Base-by-base conservation (phyloP, 805 yeast genomes). In the Metahyphopichia silvanorum region DNA sequence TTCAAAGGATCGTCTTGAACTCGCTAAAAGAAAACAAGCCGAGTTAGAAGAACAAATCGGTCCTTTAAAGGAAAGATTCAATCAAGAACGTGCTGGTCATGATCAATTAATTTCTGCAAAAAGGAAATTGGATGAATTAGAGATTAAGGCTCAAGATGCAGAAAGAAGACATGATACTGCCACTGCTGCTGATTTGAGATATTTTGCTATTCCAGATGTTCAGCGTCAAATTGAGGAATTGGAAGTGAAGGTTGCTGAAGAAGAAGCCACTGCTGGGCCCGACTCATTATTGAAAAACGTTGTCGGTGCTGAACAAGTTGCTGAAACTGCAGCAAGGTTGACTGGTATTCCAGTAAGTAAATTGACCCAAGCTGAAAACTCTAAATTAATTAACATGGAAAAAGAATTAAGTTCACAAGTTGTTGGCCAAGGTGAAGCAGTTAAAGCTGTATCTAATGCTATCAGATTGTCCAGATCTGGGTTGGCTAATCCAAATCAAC, bases 301-400 rank as follows among this genome's bases (percentile, higher is more conserved):
- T 31, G 98, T 93, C 35, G 93, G 91, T 34, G 67, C 88, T 18
- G 96, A 88, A 38, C 86, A 86, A 35, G 89, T 89, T 49, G 86
- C 96, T n/a, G 96, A 89, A 63, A 89, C 96, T 17, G 96, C 96
- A 15, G 97, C 97, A 2, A 77, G 95, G 57, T 71, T 94, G 49
- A 91, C 98, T 2, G 98, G 98, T 57, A 91, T 93, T 39, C 98
- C 98, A 10, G 98, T 91, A 16, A 77, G 83, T 42, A 93, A 94
- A 65, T 74, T 91, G 51, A 85, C 95, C 5, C 96, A 89, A 63
- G 93, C 96, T 20, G 98, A 93, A 64, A 93, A 93, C 59, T 69
- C 86, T 36, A 91, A 91, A 67, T 77, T 93, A 55, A 88, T 93
- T 56, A 85, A 82, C 53, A 93, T 93, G 98, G 98, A 93, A 67